Percentiles rank a stretch among this genome's conserved stretches.
phyloP scores from a whole-genome alignment of 1,284 basidiomycete species.

The Boletus calvinii region DNA sequence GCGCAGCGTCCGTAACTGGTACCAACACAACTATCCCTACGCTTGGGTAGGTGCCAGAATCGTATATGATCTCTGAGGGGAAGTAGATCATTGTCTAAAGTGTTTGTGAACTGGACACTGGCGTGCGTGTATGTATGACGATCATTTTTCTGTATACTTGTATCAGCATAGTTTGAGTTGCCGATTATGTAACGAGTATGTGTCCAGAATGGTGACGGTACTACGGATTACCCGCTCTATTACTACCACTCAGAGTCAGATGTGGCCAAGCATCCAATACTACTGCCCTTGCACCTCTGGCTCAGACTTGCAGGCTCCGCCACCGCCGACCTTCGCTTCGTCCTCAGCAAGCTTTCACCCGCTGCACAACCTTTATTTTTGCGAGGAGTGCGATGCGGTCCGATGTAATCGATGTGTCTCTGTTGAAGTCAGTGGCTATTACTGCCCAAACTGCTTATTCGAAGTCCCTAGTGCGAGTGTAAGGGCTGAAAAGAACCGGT shows the following conservation, averaged over 20 bases:
- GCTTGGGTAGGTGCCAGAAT: constrained; percentile 71
- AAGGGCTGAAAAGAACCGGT: constrained; percentile 93
- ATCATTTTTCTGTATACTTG: constrained; percentile 17
- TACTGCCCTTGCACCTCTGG: constrained; percentile 67
- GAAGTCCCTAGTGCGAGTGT: constrained; percentile 97
- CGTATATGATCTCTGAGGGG: constrained; percentile 58
- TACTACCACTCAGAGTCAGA: constrained; percentile 11
- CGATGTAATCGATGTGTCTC: constrained; percentile 91
- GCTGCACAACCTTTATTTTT: constrained; percentile 89
- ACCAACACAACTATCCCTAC: constrained; percentile 76
- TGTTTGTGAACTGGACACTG: constrained; percentile 18
- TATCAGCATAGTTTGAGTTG: not conserved
- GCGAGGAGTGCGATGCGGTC: constrained; percentile 96
- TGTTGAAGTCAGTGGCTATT: constrained; percentile 93
- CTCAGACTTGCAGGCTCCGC: constrained; percentile 56
- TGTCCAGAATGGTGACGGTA: not conserved
- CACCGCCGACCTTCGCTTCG: constrained; percentile 71
- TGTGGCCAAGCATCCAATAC: constrained; percentile 51
- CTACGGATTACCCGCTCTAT: too few species aligned
- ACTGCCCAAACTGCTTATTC: constrained; percentile 98
- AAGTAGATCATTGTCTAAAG: not conserved
- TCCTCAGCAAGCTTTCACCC: constrained; percentile 78
- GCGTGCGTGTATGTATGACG: constrained; percentile 67
- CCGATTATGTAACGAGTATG: constrained; percentile 19
- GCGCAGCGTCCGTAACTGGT: constrained; percentile 80